These are phyloP conservation scores for Leavenworthia alabamica DNA, from an alignment of 345 rosid species.

Conservation along the genomic window DNA sequence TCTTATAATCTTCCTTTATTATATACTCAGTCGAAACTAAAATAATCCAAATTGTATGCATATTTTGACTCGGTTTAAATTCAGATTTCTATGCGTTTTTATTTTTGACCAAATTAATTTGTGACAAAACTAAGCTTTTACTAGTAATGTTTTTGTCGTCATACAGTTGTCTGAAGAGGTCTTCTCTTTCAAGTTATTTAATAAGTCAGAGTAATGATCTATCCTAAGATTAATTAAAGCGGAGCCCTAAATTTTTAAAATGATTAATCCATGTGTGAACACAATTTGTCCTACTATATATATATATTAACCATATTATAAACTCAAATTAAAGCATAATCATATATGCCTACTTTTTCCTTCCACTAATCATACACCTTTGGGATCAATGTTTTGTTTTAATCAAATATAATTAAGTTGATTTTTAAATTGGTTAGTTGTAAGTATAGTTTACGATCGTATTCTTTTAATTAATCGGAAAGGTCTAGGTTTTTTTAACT, in stretches of 20 bases:
- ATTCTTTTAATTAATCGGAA: not conserved
- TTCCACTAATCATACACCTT: conserved; percentile 6
- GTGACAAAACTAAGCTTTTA: not conserved
- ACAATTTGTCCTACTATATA: not conserved
- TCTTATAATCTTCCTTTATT: conserved; percentile 6
- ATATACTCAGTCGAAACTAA: not conserved
- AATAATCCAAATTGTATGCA: not conserved
- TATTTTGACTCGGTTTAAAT: not conserved
- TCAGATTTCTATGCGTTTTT: not conserved
- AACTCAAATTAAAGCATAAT: not conserved
- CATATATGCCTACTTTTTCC: not conserved
- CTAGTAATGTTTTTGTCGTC: too few species aligned
- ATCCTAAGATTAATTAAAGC: not conserved
- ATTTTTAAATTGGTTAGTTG: not conserved
- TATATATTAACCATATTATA: not conserved
- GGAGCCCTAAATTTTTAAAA: not conserved
- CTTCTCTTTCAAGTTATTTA: not conserved
- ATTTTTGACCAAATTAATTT: not conserved
- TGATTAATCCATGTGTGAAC: not conserved
- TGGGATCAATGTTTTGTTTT: not conserved
- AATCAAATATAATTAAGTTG: not conserved
- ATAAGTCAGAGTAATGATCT: not conserved
- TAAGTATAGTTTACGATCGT: not conserved
- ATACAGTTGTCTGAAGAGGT: not conserved
- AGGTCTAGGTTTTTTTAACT: not conserved